phyloP scores from a whole-genome alignment of 345 rosid genomes.

The Citropsis articulata region DNA sequence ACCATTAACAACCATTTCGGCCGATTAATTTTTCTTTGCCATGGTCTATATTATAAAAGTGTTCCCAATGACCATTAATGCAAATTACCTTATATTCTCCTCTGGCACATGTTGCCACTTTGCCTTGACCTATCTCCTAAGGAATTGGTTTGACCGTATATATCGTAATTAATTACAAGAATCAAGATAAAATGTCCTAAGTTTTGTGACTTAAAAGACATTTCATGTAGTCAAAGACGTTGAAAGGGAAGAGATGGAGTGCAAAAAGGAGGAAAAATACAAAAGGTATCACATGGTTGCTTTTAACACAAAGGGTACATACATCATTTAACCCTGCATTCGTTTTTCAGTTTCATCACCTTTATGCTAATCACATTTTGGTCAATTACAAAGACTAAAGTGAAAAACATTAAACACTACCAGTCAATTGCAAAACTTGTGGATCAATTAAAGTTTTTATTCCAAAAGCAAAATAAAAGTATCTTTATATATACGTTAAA shows the following conservation, averaged over 20 bases:
- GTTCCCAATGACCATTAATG: not conserved
- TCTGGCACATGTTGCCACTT: not conserved
- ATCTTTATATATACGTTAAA: no score
- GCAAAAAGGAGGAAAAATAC: conserved; percentile 5
- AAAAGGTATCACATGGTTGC: conserved; percentile 27
- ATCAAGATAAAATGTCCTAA: not conserved
- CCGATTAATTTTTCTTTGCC: not conserved
- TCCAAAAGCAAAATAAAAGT: not conserved
- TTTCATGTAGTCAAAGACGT: not conserved
- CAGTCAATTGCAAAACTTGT: conserved; percentile 7
- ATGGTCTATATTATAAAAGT: not conserved
- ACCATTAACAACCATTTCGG: not conserved
- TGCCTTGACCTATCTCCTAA: not conserved
- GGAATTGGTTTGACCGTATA: not conserved
- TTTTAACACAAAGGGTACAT: conserved; percentile 7
- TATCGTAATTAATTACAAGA: no score
- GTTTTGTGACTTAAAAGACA: not conserved
- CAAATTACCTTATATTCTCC: not conserved
- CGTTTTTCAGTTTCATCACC: conserved; percentile 12
- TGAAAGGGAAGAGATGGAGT: conserved; percentile 10
- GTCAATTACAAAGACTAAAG: not conserved
- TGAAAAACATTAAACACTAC: not conserved
- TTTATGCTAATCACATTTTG: not conserved
- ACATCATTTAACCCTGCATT: conserved; percentile 19
- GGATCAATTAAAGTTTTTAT: not conserved